Base-by-base conservation (phyloP, 2,329 filamentous ascomycete genomes). In the Penicillium carneum region DNA sequence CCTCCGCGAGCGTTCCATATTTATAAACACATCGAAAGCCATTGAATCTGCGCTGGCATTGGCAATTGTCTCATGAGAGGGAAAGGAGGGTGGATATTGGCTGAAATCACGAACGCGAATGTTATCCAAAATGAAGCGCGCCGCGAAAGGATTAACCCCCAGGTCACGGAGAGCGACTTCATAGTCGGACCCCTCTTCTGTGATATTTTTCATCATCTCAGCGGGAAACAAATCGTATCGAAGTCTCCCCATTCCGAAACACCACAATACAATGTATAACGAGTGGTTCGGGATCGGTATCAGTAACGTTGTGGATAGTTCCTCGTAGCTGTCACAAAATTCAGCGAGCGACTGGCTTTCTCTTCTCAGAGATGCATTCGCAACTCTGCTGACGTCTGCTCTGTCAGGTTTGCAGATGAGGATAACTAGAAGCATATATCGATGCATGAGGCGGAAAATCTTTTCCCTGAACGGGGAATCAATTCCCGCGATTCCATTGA, bases 91-190 rank as follows among this genome's bases (percentile, higher is more conserved):
- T 11, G 47, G 14, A 26, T 23, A 4, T 49, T 36, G 18, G 31
- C 23, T 23, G 33, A 49, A 49, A 49, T 31, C 33, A 26, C 47
- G 14, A 26, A 49, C 33, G 14, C 33, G 45, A 43, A 53, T 14
- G 8, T 63, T 48, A 18, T 51, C 57, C 36, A 91, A 76, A 1
- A 92, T 79, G 10, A 81, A 80, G 72, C 92, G 90, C 2, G 90
- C 90, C 2, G 89, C 90, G 72, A 87, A 92, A 0, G 86, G 83
- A 74, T 93, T 93, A 71, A 92, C 74, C 0, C 90, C 90, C 1
- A 84, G 83, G 26, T 82, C 80, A 14, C 89, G 82, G 26, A 93
- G 79, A 63, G 90, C 33, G 9, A 49, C 14, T 26, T 49, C 47
- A n/a, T 49, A 49, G 7, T 49, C 47, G 0, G 47, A 49, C 33